Base-by-base conservation (phyloP, 176 grass and related monocot genomes). In the Triticum dicoccoides region DNA sequence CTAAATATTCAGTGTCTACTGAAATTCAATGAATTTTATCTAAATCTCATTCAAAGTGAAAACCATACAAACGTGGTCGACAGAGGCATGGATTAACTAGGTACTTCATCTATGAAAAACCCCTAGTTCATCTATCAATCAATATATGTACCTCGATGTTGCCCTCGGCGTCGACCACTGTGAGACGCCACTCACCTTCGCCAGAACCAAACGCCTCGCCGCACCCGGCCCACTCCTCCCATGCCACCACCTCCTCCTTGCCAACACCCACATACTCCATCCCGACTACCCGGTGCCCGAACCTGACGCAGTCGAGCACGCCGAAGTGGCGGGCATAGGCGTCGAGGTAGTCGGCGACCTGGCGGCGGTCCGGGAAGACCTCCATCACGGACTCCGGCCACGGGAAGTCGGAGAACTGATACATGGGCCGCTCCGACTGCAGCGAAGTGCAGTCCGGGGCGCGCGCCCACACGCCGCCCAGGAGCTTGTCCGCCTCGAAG, bases 371-470 rank as follows among this genome's bases (percentile, higher is more conserved):
- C 0, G 90, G 92, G 58, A 80, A 91, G 1, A 69, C 6, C 35
- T 88, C 34, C 9, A 23, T 92, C 80, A 33, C 80, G 5, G 30
- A 18, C 11, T 84, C 8, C 8, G 91, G 93, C 93, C 90, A 95
- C 3, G 93, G 91, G 64, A 95, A 92, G 80, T 95, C 93, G 2
- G 86, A 79, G 88, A 87, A 95, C 76, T 69, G 76, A 80, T 89
- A 95, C 27, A 58, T 61, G 3, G 37, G 17, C 4, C 52, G 54
- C 14, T 91, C 80, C 4, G 93, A 54, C 83, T 95, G 93, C 38
- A 95, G 88, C 15, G 62, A 62, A 5, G 93, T 92, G 32, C 73
- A 89, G 21, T 56, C 88, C 0, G 77, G 73, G 11, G 88, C 61
- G 30, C 70, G 77, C 17, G 83, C 80, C 93, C 93, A 95, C 4